Evolutionary conservation across 805 yeast genomes (phyloP).

Genomic region (Yamadazyma kitorensis): DNA sequence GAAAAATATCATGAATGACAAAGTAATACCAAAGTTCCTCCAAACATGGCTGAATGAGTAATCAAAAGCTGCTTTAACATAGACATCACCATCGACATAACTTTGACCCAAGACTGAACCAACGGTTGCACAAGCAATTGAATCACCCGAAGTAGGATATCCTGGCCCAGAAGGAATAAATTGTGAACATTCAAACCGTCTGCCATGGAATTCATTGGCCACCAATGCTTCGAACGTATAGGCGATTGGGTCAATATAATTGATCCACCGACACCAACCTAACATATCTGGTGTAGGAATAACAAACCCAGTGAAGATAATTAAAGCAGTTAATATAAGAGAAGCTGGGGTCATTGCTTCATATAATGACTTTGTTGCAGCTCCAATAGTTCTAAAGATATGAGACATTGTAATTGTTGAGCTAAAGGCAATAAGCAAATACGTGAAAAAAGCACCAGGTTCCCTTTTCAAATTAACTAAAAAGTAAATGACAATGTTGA

Average conservation of each 20-base stretch:
- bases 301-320: constrained; percentile 53
- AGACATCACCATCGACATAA: constrained; percentile 58
- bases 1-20: constrained; percentile 50
- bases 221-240: constrained; percentile 56
- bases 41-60: constrained; percentile 63
- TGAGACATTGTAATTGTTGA: constrained; percentile 44
- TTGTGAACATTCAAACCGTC: constrained; percentile 51
- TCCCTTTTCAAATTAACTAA: constrained; percentile 44
- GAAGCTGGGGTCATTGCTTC: constrained; percentile 47
- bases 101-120: constrained; percentile 58
- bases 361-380: constrained; percentile 41
- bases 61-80: constrained; percentile 45
- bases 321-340: constrained; percentile 48
- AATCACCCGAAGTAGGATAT: constrained; percentile 30
- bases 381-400: constrained; percentile 42
- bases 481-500: constrained; percentile 42
- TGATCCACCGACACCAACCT: constrained; percentile 64
- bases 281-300: constrained; percentile 48
- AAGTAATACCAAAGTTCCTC: constrained; percentile 73
- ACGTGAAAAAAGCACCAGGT: constrained; percentile 38
- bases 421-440: constrained; percentile 27
- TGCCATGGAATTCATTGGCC: constrained; percentile 61
- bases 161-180: constrained; percentile 60
- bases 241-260: constrained; percentile 42
- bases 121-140: constrained; percentile 54